phyloP scores from a whole-genome alignment of 2,329 filamentous ascomycete species.

The Pseudocercospora pini-densiflorae region DNA sequence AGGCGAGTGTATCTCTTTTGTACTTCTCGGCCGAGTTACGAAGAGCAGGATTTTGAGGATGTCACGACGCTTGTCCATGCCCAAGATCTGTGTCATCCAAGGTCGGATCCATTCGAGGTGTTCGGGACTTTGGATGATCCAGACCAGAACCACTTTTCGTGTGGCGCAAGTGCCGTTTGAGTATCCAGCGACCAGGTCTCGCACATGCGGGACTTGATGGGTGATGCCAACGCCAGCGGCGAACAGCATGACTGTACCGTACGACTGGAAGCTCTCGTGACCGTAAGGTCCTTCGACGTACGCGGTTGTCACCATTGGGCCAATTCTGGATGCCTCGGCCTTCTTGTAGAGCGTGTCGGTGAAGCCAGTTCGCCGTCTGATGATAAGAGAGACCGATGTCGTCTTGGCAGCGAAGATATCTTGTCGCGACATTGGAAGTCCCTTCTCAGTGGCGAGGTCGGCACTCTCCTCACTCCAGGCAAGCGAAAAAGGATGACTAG shows the following conservation, averaged over 20 bases:
- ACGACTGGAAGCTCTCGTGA: constrained; percentile 83
- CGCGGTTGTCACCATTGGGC: constrained; percentile 67
- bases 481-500: constrained; percentile 79
- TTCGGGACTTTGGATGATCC: constrained; percentile 89
- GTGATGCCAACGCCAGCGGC: constrained; percentile 95
- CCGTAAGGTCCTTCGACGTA: constrained; percentile 88
- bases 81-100: constrained; percentile 85
- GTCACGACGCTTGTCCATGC: constrained; percentile 79
- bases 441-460: constrained; percentile 47
- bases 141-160: constrained; percentile 80
- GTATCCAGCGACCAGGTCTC: constrained; percentile 62
- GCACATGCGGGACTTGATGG: constrained; percentile 88
- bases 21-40: constrained; percentile 82
- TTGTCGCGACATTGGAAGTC: constrained; percentile 53
- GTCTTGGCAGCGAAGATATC: constrained; percentile 56
- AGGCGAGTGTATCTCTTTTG: constrained; percentile 77
- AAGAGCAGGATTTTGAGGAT: constrained; percentile 87
- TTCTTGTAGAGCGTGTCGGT: constrained; percentile 79
- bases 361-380: constrained; percentile 86
- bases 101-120: constrained; percentile 91
- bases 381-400: constrained; percentile 75
- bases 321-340: constrained; percentile 57
- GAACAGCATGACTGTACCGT: constrained; percentile 88
- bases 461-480: constrained; percentile 73
- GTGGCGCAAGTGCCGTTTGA: constrained; percentile 76